phyloP scores from a whole-genome alignment of 2,329 filamentous ascomycete species.

The Exophiala phaeomuriformis region DNA sequence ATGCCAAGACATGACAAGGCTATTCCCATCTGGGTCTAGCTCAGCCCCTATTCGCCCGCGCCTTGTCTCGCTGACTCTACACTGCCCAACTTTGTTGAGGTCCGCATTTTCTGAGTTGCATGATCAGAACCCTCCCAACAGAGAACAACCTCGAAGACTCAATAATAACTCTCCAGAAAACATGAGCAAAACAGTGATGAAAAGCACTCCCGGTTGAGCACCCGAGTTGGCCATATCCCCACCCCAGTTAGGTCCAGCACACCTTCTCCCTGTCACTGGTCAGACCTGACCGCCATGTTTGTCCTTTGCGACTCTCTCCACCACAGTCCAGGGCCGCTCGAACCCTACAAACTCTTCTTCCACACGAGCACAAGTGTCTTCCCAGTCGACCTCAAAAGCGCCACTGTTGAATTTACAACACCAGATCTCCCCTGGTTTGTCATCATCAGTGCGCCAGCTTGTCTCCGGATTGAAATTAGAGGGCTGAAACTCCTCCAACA shows the following conservation, averaged over 20 bases:
- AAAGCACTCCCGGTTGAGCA: no score
- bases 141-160: no score
- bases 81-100: no score
- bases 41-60: neutral
- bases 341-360: conserved; percentile 28
- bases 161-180: no score
- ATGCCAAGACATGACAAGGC: neutral
- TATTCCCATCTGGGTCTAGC: neutral
- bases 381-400: conserved; percentile 51
- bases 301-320: conserved; percentile 1
- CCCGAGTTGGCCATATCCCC: no score
- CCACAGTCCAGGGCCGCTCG: conserved; percentile 16
- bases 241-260: neutral
- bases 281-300: neutral
- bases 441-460: conserved; percentile 7
- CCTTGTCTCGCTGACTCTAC: neutral
- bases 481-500: conserved; percentile 33
- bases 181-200: no score
- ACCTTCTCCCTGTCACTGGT: neutral
- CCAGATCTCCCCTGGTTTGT: conserved; percentile 34
- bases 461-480: conserved; percentile 10
- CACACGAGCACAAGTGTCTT: conserved; percentile 41
- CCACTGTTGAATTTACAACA: conserved; percentile 54
- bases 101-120: no score
- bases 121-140: no score